Conservation (phyloP, 1,284 basidiomycete species). For the Agroathelia rolfsii region DNA sequence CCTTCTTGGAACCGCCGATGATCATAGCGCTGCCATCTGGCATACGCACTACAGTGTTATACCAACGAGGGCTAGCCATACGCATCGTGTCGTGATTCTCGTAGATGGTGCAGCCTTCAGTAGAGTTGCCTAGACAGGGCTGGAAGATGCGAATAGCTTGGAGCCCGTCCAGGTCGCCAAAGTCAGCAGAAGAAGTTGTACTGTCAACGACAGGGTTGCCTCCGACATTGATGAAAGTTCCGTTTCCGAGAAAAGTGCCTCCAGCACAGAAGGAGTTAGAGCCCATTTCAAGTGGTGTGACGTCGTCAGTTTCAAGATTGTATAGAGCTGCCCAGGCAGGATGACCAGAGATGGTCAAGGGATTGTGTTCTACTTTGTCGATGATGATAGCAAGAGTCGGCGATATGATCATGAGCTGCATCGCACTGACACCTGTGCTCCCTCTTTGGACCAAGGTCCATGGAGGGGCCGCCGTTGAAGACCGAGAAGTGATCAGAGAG, state of each 20-base stretch:
- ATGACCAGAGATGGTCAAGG: slow-evolving; percentile 31
- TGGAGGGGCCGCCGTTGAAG: slow-evolving; percentile 9
- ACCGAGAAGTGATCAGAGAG: no score
- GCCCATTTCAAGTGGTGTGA: slow-evolving; percentile 29
- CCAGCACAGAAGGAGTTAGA: slow-evolving; percentile 46
- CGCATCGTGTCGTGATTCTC: slow-evolving; percentile 29
- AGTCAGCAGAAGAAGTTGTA: slow-evolving; percentile 10
- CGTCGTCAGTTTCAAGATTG: slow-evolving; percentile 31
- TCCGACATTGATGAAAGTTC: slow-evolving; percentile 28
- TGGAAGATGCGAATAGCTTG: slow-evolving; percentile 30
- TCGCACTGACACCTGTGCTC: slow-evolving; percentile 35
- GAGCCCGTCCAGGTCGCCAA: slow-evolving; percentile 19
- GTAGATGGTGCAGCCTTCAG: slow-evolving; percentile 28
- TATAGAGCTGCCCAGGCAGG: slow-evolving; percentile 38
- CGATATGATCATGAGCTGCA: slow-evolving; percentile 38
- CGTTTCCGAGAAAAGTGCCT: slow-evolving; percentile 38
- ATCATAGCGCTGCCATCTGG: slow-evolving; percentile 33
- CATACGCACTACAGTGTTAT: slow-evolving; percentile 30
- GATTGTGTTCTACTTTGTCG: slow-evolving; percentile 35
- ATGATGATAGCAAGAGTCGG: slow-evolving; percentile 35
- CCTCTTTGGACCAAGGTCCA: slow-evolving; percentile 30
- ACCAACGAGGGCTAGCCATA: slow-evolving; percentile 32
- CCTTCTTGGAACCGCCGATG: slow-evolving; percentile 28
- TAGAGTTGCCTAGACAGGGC: slow-evolving; percentile 27
- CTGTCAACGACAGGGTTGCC: slow-evolving; percentile 4